These are phyloP conservation scores for Citrullus colocynthis DNA, from an alignment of 306 rosid genomes.

Conservation along the genomic window DNA sequence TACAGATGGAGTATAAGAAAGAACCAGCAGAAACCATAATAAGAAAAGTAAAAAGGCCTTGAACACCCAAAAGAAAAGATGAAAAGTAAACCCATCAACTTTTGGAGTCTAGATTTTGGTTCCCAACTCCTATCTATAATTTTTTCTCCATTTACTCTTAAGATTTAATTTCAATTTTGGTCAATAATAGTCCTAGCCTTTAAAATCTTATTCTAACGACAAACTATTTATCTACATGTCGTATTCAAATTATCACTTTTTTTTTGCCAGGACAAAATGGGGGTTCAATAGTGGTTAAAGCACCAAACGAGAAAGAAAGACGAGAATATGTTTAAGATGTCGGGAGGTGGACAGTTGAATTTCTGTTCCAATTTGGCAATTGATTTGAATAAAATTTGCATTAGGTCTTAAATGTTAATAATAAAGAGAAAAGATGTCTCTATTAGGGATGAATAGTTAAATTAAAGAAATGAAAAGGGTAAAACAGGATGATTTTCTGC, in stretches of 20 bases:
- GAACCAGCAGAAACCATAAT: not conserved
- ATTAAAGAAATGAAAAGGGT: not conserved
- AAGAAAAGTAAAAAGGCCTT: not conserved
- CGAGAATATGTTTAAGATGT: not conserved
- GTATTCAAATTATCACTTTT: not conserved
- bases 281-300: not conserved
- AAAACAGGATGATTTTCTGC: not conserved
- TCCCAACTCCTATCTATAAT: not conserved
- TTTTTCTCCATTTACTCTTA: not conserved
- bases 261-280: not conserved
- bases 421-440: not conserved
- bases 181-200: not conserved
- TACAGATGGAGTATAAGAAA: not conserved
- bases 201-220: not conserved
- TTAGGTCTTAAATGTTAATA: constrained; percentile 2
- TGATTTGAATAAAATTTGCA: not conserved
- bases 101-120: not conserved
- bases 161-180: not conserved
- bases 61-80: not conserved
- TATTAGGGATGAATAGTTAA: not conserved
- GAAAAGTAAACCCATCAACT: not conserved
- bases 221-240: not conserved
- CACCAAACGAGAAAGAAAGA: not conserved
- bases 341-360: not conserved
- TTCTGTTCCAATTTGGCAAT: not conserved